These are phyloP conservation scores for Solanum sejunctum DNA, from an alignment of 257 asterid genomes.

Conservation along the genomic window DNA sequence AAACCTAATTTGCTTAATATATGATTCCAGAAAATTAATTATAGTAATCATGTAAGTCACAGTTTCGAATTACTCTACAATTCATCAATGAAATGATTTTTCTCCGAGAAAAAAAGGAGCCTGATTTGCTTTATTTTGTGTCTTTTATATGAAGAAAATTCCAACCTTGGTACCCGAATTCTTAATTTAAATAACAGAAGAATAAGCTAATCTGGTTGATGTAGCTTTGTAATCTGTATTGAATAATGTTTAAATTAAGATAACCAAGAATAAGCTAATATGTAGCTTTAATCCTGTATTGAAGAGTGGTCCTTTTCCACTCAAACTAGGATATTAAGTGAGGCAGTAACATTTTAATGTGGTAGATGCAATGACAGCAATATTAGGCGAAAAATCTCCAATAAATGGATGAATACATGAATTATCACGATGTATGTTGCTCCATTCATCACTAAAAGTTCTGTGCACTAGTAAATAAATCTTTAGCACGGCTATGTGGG, in stretches of 20 bases:
- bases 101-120: not conserved
- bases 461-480: not conserved
- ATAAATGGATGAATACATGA: not conserved
- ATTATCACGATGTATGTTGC: not conserved
- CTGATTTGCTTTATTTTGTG: not conserved
- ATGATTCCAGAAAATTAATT: not conserved
- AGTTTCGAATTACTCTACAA: not conserved
- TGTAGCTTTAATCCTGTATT: not conserved
- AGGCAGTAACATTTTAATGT: too few relatives aligned
- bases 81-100: not conserved
- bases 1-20: not conserved
- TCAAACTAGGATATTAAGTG: fast-evolving
- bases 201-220: not conserved
- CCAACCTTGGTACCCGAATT: not conserved
- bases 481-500: not conserved
- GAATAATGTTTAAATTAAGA: not conserved
- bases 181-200: too few relatives aligned
- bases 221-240: not conserved
- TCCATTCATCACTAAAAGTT: not conserved
- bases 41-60: not conserved
- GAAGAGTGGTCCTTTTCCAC: not conserved
- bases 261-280: not conserved
- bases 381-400: not conserved
- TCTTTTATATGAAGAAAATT: not conserved
- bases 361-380: not conserved